Evolutionary conservation across 306 rosid species (phyloP).

Genomic region (Rosa persica): DNA sequence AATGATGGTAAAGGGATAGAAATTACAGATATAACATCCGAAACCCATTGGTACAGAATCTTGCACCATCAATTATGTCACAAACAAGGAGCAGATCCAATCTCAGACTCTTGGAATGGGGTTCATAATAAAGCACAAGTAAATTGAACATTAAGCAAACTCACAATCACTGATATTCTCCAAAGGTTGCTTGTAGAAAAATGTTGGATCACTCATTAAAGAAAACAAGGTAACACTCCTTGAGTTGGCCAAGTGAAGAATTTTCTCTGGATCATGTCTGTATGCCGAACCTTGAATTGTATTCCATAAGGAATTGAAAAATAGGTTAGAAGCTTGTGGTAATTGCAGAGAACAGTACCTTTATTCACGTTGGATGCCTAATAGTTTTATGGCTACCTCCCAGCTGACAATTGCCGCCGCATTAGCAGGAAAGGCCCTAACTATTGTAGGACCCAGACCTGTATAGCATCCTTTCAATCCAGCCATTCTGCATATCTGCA

Average conservation of each 20-base stretch:
- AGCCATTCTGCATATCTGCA: slow-evolving; percentile 61
- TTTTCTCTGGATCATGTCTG: background rate
- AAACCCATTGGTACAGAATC: background rate
- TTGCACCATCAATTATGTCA: background rate
- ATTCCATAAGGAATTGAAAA: background rate
- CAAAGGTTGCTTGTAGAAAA: background rate
- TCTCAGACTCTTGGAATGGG: background rate
- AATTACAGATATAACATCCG: background rate
- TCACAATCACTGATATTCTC: slow-evolving; percentile 1
- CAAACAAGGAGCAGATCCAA: background rate
- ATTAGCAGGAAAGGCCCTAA: slow-evolving; percentile 91
- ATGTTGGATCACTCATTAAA: background rate
- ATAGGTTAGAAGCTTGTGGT: background rate
- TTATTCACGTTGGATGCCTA: slow-evolving; percentile 60
- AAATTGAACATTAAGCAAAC: background rate
- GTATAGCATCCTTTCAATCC: slow-evolving; percentile 89
- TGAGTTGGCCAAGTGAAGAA: background rate
- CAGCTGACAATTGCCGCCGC: slow-evolving; percentile 87
- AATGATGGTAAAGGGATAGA: background rate
- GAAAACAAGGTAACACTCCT: background rate
- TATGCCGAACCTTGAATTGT: background rate
- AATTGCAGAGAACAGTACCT: slow-evolving; percentile 20
- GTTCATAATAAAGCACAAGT: background rate
- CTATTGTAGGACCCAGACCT: slow-evolving; percentile 82
- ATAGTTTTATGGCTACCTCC: slow-evolving; percentile 83